Base-by-base conservation (phyloP, 2,329 filamentous ascomycete species). In the Aurifilum marmelostoma region DNA sequence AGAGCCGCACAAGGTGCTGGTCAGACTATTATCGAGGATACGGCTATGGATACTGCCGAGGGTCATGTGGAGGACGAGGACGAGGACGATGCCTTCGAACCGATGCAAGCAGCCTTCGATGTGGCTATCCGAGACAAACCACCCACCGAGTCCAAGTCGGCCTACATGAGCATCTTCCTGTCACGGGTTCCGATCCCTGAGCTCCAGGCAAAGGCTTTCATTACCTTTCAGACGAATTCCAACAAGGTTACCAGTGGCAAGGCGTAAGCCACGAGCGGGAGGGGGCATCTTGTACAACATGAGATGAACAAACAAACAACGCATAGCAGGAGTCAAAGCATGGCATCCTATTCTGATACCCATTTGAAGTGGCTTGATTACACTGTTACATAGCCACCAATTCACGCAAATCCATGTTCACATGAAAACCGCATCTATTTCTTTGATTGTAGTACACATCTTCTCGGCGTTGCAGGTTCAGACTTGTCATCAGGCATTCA, bases 91-190 rank as follows among this genome's bases (percentile, higher is more conserved):
- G 83, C 82, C 29, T 91, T 90, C 72, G 88, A 90, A 76, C 77
- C 81, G 14, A 86, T 87, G 82, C 82, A 84, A 69, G 85, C 80
- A n/a, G 82, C 85, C 2, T 86, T 89, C 71, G 83, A 87, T 75
- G 80, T 83, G 71, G 86, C 86, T 6, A 79, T 86, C 11, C 70
- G 74, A 12, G 76, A 84, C 73, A 80, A 75, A 54, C 78, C 79
- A n/a, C 80, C 82, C 29, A 76, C 82, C 71, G 81, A 82, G 70
- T 81, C 78, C 29, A 78, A 84, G 65, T 85, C 86, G 21, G 50
- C 69, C 37, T 83, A 87, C 54, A 80, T 92, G 82, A 87, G 85
- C 71, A 79, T 91, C 29, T 89, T 90, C 72, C 76, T 92, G 21
- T 87, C 88, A 0, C 77, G 80, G 34, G 77, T 78, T 18, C 79